Conservation (phyloP, 139 green algal species). For the Pseudopediastrum boryanum region DNA sequence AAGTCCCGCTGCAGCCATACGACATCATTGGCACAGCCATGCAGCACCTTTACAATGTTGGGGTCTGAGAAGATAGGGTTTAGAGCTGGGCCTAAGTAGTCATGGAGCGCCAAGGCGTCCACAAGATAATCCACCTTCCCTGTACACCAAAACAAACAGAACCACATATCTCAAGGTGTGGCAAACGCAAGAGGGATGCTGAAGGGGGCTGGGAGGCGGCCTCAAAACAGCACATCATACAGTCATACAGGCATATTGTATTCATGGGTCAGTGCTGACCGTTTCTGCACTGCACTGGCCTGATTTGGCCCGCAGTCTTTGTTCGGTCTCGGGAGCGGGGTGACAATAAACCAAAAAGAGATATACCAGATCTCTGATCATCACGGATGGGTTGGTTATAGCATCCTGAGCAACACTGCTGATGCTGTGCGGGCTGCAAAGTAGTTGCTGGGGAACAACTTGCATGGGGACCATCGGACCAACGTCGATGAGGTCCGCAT, state of each 20-base stretch:
- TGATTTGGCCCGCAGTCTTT: too few species aligned
- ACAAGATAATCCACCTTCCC: constrained; percentile 68
- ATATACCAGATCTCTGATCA: too few species aligned
- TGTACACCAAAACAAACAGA: constrained; percentile 3
- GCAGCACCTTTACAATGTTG: constrained; percentile 68
- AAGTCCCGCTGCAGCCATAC: constrained; percentile 85
- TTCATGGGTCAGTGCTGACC: not conserved
- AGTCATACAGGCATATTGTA: not conserved
- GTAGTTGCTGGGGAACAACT: too few species aligned
- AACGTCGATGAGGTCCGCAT: too few species aligned
- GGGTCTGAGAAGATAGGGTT: constrained; percentile 60
- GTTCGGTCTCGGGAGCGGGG: too few species aligned
- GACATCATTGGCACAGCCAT: constrained; percentile 81
- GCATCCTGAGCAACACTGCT: too few species aligned
- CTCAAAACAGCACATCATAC: too few species aligned
- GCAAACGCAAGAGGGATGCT: not conserved
- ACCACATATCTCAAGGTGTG: not conserved
- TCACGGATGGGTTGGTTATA: too few species aligned
- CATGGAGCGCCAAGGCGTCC: constrained; percentile 70
- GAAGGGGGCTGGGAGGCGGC: not conserved
- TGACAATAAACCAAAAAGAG: too few species aligned
- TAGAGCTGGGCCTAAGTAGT: constrained; percentile 57
- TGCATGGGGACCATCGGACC: too few species aligned
- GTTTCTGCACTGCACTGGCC: not conserved
- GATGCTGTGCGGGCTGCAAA: too few species aligned